Evolutionary conservation across 2,329 filamentous ascomycete species (phyloP).

Genomic region (Colletotrichum agaves): DNA sequence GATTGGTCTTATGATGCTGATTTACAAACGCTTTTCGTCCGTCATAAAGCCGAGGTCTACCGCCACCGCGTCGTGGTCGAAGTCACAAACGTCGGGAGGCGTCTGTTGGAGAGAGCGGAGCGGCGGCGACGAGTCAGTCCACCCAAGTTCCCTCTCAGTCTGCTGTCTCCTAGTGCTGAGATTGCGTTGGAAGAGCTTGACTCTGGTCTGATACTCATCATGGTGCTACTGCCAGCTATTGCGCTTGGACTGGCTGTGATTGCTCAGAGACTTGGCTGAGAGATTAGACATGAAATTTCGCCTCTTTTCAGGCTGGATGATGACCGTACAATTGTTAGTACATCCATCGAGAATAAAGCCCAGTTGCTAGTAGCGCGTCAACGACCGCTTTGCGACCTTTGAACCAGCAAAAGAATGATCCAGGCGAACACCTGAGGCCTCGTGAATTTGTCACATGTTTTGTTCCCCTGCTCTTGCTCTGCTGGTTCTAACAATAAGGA

Average conservation of each 20-base stretch:
- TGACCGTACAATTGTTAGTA: not conserved
- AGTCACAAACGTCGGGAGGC: conserved; percentile 41
- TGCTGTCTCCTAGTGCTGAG: conserved; percentile 19
- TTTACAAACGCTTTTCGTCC: conserved; percentile 46
- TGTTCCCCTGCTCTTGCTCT: too few species aligned
- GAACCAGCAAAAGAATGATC: too few species aligned
- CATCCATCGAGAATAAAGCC: not conserved
- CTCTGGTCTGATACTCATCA: not conserved
- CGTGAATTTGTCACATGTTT: too few species aligned
- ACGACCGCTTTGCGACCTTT: too few species aligned
- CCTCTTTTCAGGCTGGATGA: too few species aligned
- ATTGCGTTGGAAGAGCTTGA: conserved; percentile 30
- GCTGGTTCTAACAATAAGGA: too few species aligned
- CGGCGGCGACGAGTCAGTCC: conserved; percentile 28
- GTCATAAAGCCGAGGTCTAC: conserved; percentile 34
- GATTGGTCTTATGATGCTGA: conserved; percentile 45
- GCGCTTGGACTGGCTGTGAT: conserved; percentile 1
- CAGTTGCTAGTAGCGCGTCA: too few species aligned
- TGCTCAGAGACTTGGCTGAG: not conserved
- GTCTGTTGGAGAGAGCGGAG: conserved; percentile 37
- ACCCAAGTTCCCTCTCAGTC: conserved; percentile 23
- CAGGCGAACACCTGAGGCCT: too few species aligned
- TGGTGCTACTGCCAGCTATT: conserved; percentile 19
- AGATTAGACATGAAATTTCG: not conserved
- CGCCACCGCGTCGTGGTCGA: conserved; percentile 41